Conservation (phyloP, 805 yeast species). For the Candida hispaniensis region DNA sequence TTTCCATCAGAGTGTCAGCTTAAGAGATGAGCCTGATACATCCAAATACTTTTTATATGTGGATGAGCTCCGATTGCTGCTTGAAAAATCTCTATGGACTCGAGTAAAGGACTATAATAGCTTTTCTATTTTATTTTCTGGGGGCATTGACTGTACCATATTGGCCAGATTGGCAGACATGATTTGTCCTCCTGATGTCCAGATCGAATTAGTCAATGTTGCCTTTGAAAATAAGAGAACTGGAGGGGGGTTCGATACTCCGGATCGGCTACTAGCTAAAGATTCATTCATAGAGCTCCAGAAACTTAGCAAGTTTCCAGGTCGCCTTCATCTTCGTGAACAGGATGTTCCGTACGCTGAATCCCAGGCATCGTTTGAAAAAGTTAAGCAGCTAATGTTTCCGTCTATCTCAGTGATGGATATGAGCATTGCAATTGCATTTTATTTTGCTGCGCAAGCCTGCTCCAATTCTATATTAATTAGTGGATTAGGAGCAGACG, state of each 20-base stretch:
- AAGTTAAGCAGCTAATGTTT: slow-evolving; percentile 57
- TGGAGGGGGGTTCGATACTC: slow-evolving; percentile 47
- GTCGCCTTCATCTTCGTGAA: slow-evolving; percentile 33
- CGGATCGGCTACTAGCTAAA: slow-evolving; percentile 72
- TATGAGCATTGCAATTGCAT: slow-evolving; percentile 87
- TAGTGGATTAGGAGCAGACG: slow-evolving; percentile 97
- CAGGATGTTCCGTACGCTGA: slow-evolving; percentile 63
- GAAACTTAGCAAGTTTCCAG: slow-evolving; percentile 31
- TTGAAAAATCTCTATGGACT: not conserved
- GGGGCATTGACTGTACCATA: slow-evolving; percentile 89
- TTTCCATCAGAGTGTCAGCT: slow-evolving; percentile 20
- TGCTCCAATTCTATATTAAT: slow-evolving; percentile 58
- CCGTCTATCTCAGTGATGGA: slow-evolving; percentile 94
- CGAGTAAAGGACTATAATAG: slow-evolving; percentile 17
- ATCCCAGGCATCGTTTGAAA: slow-evolving; percentile 40
- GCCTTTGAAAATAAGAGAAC: slow-evolving; percentile 88
- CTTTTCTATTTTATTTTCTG: slow-evolving; percentile 70
- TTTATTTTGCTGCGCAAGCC: slow-evolving; percentile 77
- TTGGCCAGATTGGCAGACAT: slow-evolving; percentile 40
- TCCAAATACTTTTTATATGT: not conserved
- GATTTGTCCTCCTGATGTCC: slow-evolving; percentile 20
- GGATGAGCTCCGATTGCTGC: not conserved
- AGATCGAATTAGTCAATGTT: slow-evolving; percentile 78
- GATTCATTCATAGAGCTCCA: slow-evolving; percentile 46
- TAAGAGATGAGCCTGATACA: not conserved